Evolutionary conservation across 2,329 filamentous ascomycete genomes (phyloP).

Genomic region (Fusarium oxysporum): DNA sequence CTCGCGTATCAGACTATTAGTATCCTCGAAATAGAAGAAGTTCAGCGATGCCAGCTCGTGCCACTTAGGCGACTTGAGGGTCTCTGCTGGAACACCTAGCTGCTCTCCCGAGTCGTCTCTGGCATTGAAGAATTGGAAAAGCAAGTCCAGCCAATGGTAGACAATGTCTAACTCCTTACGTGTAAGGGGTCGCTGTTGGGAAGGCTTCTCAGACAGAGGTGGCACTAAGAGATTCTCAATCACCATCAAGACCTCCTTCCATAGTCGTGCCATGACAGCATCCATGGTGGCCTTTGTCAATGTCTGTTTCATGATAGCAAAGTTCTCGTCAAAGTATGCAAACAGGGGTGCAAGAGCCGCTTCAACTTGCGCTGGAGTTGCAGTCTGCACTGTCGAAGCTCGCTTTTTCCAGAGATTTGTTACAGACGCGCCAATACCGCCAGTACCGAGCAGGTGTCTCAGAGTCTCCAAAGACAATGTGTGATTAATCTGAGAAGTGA

Average conservation of each 20-base stretch:
- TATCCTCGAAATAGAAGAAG: constrained; percentile 98
- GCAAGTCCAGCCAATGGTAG: constrained; percentile 90
- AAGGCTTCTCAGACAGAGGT: constrained; percentile 93
- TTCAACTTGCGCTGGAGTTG: constrained; percentile 79
- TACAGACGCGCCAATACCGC: constrained; percentile 77
- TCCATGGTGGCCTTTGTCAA: constrained; percentile 96
- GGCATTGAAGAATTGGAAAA: constrained; percentile 96
- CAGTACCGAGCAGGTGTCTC: constrained; percentile 76
- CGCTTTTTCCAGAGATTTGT: constrained; percentile 76
- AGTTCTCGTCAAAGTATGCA: constrained; percentile 97
- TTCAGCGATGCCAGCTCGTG: constrained; percentile 96
- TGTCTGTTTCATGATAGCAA: constrained; percentile 98
- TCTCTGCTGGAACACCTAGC: constrained; percentile 87
- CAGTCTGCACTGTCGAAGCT: constrained; percentile 64
- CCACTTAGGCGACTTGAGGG: constrained; percentile 97
- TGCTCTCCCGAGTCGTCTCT: constrained; percentile 85
- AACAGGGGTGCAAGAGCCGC: constrained; percentile 87
- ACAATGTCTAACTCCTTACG: constrained; percentile 94
- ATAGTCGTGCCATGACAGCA: constrained; percentile 96
- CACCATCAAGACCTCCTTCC: constrained; percentile 96
- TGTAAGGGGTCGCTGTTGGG: constrained; percentile 82
- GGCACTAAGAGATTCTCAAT: constrained; percentile 92
- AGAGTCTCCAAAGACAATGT: constrained; percentile 87
- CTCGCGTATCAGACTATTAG: constrained; percentile 91
- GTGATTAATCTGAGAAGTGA: constrained; percentile 91